phyloP scores from a whole-genome alignment of 306 rosid species.

The Luffa aegyptiaca region DNA sequence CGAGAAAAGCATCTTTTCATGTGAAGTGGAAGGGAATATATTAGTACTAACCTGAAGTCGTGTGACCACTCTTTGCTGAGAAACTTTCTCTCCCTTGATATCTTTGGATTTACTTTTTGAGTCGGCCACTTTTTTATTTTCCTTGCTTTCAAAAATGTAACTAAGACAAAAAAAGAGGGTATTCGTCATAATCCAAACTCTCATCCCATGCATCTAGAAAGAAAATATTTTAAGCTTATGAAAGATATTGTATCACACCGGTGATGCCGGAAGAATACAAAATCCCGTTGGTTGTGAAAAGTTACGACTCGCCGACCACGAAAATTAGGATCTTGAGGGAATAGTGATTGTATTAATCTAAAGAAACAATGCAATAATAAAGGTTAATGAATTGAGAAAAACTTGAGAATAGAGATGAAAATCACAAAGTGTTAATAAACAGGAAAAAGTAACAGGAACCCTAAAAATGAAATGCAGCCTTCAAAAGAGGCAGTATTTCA shows the following conservation, averaged over 20 bases:
- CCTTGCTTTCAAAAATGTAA: slow-evolving; percentile 78
- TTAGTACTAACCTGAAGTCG: slow-evolving; percentile 70
- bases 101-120: slow-evolving; percentile 42
- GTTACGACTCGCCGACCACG: slow-evolving; percentile 85
- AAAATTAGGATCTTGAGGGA: slow-evolving; percentile 84
- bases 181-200: slow-evolving; percentile 15
- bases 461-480: neutral
- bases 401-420: slow-evolving; percentile 1
- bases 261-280: slow-evolving; percentile 85
- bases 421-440: slow-evolving; percentile 6
- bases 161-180: slow-evolving; percentile 20
- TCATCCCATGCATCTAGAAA: neutral
- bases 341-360: slow-evolving; percentile 76
- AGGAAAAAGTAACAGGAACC: slow-evolving; percentile 1
- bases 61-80: slow-evolving; percentile 43
- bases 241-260: slow-evolving; percentile 32
- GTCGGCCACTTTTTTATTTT: slow-evolving; percentile 31
- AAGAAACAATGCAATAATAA: slow-evolving; percentile 8
- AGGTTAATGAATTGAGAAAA: neutral
- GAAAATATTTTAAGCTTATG: neutral
- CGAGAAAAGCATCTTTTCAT: neutral
- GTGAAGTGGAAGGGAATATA: neutral
- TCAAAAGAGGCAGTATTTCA: neutral
- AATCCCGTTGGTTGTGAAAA: slow-evolving; percentile 92
- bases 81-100: slow-evolving; percentile 27